Evolutionary conservation across 1,139 yeast genomes (phyloP).

Genomic region (Blastobotrys indianensis): DNA sequence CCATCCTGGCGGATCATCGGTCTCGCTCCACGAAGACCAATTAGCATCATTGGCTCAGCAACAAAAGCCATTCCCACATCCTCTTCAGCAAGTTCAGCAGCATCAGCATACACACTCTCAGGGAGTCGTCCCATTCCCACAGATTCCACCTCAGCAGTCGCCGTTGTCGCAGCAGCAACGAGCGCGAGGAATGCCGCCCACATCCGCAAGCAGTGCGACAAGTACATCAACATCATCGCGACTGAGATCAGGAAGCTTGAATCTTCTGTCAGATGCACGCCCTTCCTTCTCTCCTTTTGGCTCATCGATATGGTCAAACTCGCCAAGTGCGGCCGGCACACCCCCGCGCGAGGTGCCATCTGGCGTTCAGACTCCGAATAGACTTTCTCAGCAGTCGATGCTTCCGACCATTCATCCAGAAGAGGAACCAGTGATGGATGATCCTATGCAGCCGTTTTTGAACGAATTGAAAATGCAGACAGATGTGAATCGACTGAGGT

Average conservation of each 20-base stretch:
- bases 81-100: conserved; percentile 6
- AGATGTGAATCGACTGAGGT: conserved; percentile 35
- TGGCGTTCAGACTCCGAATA: conserved; percentile 15
- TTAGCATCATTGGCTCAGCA: too few relatives aligned
- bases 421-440: conserved; percentile 13
- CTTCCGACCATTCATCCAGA: background rate
- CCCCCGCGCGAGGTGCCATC: conserved; percentile 9
- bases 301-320: conserved; percentile 31
- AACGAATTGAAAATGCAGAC: conserved; percentile 32
- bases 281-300: conserved; percentile 31
- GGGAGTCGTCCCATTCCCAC: conserved; percentile 6
- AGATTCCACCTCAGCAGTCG: conserved; percentile 8
- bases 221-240: conserved; percentile 17
- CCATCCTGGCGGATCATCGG: conserved; percentile 3
- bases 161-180: background rate
- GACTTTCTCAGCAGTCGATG: conserved; percentile 15
- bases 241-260: conserved; percentile 33
- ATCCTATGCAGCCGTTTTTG: conserved; percentile 33
- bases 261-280: conserved; percentile 27
- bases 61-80: background rate
- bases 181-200: background rate
- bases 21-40: background rate
- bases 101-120: conserved; percentile 7
- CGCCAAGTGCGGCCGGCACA: conserved; percentile 14
- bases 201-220: background rate